A percentile compares a stretch with the other conserved stretches of the same genome.
phyloP scores from a whole-genome alignment of 768 basidiomycete species.

The Podaxis rugospora region DNA sequence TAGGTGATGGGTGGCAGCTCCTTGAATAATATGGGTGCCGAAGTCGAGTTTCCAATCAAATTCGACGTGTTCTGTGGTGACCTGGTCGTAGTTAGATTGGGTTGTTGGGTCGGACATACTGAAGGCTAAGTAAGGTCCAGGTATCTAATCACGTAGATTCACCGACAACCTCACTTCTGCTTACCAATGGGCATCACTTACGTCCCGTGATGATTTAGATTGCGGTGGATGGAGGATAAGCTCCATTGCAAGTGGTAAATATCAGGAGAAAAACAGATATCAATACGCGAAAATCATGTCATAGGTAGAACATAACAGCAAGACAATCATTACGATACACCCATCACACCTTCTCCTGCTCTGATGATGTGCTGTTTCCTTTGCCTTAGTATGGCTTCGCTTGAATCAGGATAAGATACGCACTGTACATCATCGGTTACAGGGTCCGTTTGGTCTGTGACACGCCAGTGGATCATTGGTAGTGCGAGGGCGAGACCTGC shows the following conservation, averaged over 20 bases:
- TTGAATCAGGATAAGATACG: not conserved
- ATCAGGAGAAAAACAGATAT: no score
- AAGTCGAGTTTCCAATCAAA: conserved; percentile 85
- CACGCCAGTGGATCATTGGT: conserved; percentile 70
- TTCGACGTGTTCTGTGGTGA: conserved; percentile 61
- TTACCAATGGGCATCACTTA: not conserved
- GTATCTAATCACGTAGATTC: not conserved
- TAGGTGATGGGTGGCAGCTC: conserved; percentile 63
- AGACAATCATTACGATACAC: not conserved
- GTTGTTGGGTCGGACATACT: conserved; percentile 54
- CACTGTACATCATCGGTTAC: conserved; percentile 49
- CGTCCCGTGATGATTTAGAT: no score
- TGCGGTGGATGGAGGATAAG: no score
- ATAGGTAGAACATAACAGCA: not conserved
- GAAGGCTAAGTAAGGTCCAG: not conserved
- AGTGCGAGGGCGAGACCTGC: conserved; percentile 62
- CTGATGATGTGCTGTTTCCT: conserved; percentile 20
- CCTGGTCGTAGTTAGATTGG: conserved; percentile 73
- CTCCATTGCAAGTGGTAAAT: no score
- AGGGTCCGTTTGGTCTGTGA: conserved; percentile 53
- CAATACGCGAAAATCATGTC: no score
- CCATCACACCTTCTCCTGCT: not conserved
- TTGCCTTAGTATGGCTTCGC: not conserved
- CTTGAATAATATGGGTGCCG: conserved; percentile 49
- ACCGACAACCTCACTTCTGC: not conserved